Conservation (phyloP, 495 filamentous ascomycete genomes). For the Penicillium crystallinum region DNA sequence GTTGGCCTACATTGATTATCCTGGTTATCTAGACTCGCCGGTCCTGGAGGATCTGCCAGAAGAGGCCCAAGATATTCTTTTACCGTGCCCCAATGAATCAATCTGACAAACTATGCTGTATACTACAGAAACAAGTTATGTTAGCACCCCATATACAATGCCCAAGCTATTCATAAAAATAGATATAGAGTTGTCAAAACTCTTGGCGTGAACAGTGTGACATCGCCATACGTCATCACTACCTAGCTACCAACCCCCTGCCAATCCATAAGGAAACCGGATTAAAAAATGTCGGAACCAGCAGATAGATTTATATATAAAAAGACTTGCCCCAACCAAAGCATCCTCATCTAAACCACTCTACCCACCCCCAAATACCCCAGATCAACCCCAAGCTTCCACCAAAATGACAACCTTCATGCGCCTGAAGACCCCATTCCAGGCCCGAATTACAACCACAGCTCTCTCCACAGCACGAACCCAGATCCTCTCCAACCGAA, state of each 20-base stretch:
- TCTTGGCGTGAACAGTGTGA: constrained; percentile 12
- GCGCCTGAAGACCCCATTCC: constrained; percentile 1
- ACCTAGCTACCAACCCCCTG: not conserved
- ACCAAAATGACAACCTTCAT: constrained; percentile 10
- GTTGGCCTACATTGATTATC: not conserved
- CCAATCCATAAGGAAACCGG: not conserved
- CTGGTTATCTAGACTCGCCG: not conserved
- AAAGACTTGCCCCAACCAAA: too few relatives aligned
- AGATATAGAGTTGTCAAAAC: not conserved
- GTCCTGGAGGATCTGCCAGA: not conserved
- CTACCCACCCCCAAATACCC: not conserved
- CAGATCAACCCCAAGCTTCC: not conserved
- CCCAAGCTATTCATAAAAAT: not conserved
- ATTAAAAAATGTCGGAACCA: not conserved
- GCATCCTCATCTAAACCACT: too few relatives aligned
- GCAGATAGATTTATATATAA: not conserved
- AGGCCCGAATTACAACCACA: not conserved
- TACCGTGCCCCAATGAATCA: not conserved
- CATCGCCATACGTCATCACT: constrained; percentile 17
- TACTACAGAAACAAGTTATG: too few relatives aligned
- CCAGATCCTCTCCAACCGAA: not conserved
- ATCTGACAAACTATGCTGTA: too few relatives aligned
- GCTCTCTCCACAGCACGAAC: not conserved
- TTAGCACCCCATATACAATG: not conserved
- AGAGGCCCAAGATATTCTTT: not conserved